Percentiles rank a stretch among this genome's conserved stretches.
Evolutionary conservation across 2,329 filamentous ascomycete species (phyloP).

Genomic region (Cadophora sp.): DNA sequence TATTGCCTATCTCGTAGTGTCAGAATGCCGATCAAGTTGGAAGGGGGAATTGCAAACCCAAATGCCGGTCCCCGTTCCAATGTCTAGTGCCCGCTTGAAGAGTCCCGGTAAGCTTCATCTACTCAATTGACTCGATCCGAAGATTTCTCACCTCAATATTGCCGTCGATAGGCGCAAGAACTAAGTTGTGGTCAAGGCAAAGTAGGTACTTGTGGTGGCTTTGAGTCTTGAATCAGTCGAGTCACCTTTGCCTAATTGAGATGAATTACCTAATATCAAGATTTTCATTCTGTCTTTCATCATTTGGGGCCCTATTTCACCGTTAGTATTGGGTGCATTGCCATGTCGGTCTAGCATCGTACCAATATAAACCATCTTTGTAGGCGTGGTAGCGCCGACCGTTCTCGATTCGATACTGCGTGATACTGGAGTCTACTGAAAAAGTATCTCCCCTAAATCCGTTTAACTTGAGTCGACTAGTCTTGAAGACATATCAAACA

Average conservation of each 20-base stretch:
- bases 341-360: background rate
- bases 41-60: conserved; percentile 42
- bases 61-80: conserved; percentile 53
- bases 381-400: conserved; percentile 57
- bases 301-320: conserved; percentile 40
- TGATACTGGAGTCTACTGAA: conserved; percentile 47
- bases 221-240: background rate
- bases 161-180: conserved; percentile 43
- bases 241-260: background rate
- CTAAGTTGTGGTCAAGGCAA: conserved; percentile 37
- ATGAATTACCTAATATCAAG: conserved; percentile 37
- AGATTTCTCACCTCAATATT: conserved; percentile 33
- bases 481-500: background rate
- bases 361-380: conserved; percentile 51
- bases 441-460: conserved; percentile 32
- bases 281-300: conserved; percentile 43
- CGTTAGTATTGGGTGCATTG: conserved; percentile 6
- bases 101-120: conserved; percentile 8
- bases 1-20: conserved; percentile 41
- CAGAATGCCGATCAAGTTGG: background rate
- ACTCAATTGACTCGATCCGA: background rate
- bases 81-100: conserved; percentile 47
- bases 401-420: conserved; percentile 49
- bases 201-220: conserved; percentile 45
- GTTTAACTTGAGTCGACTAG: conserved; percentile 1